A percentile compares a stretch with the other conserved stretches of the same genome.
These are phyloP conservation scores for Heracleum sosnowskyi DNA, from an alignment of 129 eudicot genomes.

Conservation along the genomic window DNA sequence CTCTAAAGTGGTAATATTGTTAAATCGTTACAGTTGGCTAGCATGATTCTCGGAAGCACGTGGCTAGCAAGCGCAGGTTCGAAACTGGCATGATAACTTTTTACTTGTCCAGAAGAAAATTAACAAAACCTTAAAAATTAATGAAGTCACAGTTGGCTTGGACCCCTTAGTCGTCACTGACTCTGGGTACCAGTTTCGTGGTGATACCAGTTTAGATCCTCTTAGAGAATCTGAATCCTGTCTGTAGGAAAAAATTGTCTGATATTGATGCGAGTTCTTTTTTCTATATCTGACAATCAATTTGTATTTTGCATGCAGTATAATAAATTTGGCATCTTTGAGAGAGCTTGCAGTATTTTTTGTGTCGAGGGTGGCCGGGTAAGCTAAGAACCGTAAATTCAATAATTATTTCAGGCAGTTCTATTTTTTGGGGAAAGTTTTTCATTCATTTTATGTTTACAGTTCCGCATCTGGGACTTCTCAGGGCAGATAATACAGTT, in stretches of 20 bases:
- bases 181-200: too few relatives aligned
- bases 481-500: slow-evolving; percentile 62
- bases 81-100: too few relatives aligned
- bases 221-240: too few relatives aligned
- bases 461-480: slow-evolving; percentile 84
- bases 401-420: background rate
- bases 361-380: slow-evolving; percentile 42
- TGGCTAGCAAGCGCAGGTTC: background rate
- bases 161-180: too few relatives aligned
- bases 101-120: too few relatives aligned
- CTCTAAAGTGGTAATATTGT: background rate
- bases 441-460: slow-evolving; percentile 23
- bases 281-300: background rate
- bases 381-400: slow-evolving; percentile 17
- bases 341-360: slow-evolving; percentile 47
- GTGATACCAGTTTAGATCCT: too few relatives aligned
- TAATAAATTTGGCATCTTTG: slow-evolving; percentile 38
- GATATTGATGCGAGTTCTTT: too few relatives aligned
- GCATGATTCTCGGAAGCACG: background rate
- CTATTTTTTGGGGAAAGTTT: slow-evolving; percentile 5
- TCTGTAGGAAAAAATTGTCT: too few relatives aligned
- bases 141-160: background rate
- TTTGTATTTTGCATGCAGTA: slow-evolving; percentile 43
- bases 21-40: background rate
- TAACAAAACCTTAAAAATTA: background rate